Base-by-base conservation (phyloP, 139 green algal species). In the Coelastrella sp. region DNA sequence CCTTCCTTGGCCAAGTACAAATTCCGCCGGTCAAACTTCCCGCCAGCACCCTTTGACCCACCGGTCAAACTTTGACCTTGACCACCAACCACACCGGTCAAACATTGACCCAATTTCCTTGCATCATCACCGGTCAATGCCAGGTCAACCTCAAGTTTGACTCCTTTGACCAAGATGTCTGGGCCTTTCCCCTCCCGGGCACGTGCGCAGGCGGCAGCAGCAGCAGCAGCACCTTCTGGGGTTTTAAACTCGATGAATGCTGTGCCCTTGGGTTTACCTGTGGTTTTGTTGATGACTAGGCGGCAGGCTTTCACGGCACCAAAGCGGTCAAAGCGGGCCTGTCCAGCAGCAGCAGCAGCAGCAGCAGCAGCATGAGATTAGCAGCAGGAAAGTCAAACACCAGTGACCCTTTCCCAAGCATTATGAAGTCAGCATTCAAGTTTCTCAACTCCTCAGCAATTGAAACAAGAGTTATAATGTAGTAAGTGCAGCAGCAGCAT, bases 1-100 rank as follows among this genome's bases (percentile, higher is more conserved):
- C 97, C 97, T 92, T 99, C 98, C 89, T 97, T 97, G 8, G 95
- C 85, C 81, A 99, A 94, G 88, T 98, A 97, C 61, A 99, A 84
- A 91, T 98, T 98, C 24, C 97, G 92, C 73, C 95, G 95, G 92
- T 99, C 96, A 84, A 92, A 91, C 83, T 87, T 86, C 12, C 88
- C 27, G 25, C 65, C 84, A 82, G 63, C 57, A 12, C 70, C 80
- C 9, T 35, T n/a, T 35, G 57, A 82, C n/a, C 59, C 70, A 61
- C 19, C 70, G 8, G n/a, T 25, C 63, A 70, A 70, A 70, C 63
- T 17, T 22, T 70, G 12, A 70, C 63, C 15, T 70, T 70, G 63
- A 57, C 20, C 74, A 81, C 20, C 25, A 14, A 5, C 24, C 24
- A 25, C 78, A 14, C 78, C 78, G 35, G 24, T 82, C 81, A 65